These are phyloP conservation scores for Mycena floridula DNA, from an alignment of 768 basidiomycete genomes.

Conservation along the genomic window DNA sequence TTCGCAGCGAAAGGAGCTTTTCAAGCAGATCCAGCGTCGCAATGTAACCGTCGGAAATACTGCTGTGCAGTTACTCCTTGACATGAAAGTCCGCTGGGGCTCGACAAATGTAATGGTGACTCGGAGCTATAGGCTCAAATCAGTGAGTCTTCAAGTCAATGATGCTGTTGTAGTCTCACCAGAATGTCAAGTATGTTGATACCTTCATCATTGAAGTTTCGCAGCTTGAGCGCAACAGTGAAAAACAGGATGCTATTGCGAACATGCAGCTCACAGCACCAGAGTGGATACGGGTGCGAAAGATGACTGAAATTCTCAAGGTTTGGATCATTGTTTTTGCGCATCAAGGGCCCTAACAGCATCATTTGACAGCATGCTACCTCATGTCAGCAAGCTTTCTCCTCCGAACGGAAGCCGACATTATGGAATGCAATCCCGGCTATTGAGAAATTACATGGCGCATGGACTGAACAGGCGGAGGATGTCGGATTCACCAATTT, in stretches of 20 bases:
- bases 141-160: constrained; percentile 6
- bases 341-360: too few relatives aligned
- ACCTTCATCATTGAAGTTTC: constrained; percentile 18
- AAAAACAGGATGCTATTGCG: constrained; percentile 10
- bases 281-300: constrained; percentile 17
- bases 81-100: constrained; percentile 21
- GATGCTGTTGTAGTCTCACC: not conserved
- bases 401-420: constrained; percentile 16
- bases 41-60: not conserved
- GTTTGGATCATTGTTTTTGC: too few relatives aligned
- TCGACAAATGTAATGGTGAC: constrained; percentile 21
- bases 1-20: constrained; percentile 16
- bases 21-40: constrained; percentile 13
- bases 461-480: constrained; percentile 13
- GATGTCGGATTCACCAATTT: constrained; percentile 15
- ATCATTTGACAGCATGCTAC: constrained; percentile 18
- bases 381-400: constrained; percentile 24
- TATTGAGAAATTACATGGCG: constrained; percentile 20
- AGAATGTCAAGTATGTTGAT: constrained; percentile 9
- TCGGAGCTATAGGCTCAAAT: constrained; percentile 12
- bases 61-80: constrained; percentile 12
- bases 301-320: constrained; percentile 13
- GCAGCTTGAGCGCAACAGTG: constrained; percentile 10
- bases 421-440: constrained; percentile 23
- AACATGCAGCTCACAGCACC: constrained; percentile 9